Conservation (phyloP, 2,329 filamentous ascomycete genomes). For the Trichophyton simii region DNA sequence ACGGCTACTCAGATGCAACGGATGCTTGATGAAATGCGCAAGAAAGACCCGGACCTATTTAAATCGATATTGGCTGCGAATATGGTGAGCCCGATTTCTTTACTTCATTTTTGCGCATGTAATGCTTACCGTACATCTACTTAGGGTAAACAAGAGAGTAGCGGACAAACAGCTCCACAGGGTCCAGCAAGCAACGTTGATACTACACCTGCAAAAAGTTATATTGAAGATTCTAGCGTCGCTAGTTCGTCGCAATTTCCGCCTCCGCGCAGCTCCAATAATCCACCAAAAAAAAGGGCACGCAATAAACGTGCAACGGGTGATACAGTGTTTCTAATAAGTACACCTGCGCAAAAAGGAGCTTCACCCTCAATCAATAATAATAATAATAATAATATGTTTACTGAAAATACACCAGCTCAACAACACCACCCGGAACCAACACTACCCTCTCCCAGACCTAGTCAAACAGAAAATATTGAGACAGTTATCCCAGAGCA, state of each 20-base stretch:
- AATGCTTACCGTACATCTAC: not conserved
- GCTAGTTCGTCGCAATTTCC: not conserved
- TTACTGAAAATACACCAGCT: not conserved
- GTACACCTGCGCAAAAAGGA: not conserved
- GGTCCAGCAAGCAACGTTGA: not conserved
- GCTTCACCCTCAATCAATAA: not conserved
- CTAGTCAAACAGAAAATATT: not conserved
- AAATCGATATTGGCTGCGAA: slow-evolving; percentile 43
- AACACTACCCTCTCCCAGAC: not conserved
- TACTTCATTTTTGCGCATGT: not conserved
- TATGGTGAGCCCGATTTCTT: slow-evolving; percentile 15
- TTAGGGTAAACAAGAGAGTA: not conserved
- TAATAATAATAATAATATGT: not conserved
- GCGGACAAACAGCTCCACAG: not conserved
- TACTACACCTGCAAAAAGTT: too few relatives aligned
- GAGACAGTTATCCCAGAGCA: not conserved
- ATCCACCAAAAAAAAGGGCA: not conserved
- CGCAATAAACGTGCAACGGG: not conserved
- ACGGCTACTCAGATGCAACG: slow-evolving; percentile 41
- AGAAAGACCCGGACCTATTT: slow-evolving; percentile 44
- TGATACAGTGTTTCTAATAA: not conserved
- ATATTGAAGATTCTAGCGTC: not conserved
- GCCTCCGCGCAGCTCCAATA: not conserved
- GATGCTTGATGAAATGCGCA: slow-evolving; percentile 47
- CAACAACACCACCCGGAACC: not conserved